Percentiles rank a stretch among this genome's conserved stretches.
These are phyloP conservation scores for Trichoderma breve DNA, from an alignment of 2,329 filamentous ascomycete species.

Conservation along the genomic window DNA sequence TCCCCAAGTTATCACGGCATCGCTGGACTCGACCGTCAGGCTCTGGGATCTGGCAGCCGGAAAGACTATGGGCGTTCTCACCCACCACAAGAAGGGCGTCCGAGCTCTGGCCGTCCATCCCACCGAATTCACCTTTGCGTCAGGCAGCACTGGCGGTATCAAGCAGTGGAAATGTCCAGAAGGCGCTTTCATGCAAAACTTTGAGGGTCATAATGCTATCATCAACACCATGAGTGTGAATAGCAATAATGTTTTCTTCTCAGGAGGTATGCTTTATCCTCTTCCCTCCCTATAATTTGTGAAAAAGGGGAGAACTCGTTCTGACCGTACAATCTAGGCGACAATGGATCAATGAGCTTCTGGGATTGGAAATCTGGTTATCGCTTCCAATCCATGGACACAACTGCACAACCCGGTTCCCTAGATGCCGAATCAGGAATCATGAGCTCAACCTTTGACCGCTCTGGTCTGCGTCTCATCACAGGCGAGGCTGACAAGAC, in stretches of 20 bases:
- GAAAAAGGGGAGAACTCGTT: not conserved
- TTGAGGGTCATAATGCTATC: slow-evolving; percentile 92
- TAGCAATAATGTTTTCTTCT: slow-evolving; percentile 92
- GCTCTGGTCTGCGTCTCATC: slow-evolving; percentile 83
- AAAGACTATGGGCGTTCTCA: slow-evolving; percentile 93
- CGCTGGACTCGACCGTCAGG: slow-evolving; percentile 84
- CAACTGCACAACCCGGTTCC: slow-evolving; percentile 88
- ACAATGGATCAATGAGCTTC: slow-evolving; percentile 95
- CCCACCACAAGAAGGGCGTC: slow-evolving; percentile 98
- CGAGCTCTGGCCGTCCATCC: slow-evolving; percentile 82
- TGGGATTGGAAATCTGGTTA: slow-evolving; percentile 99
- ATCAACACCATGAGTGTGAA: slow-evolving; percentile 94
- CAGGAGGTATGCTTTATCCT: slow-evolving; percentile 56
- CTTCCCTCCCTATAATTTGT: not conserved
- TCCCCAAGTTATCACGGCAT: slow-evolving; percentile 91
- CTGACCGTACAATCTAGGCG: slow-evolving; percentile 42
- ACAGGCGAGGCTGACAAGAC: slow-evolving; percentile 97
- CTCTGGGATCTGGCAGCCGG: slow-evolving; percentile 95
- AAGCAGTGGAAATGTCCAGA: slow-evolving; percentile 99
- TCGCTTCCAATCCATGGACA: slow-evolving; percentile 85
- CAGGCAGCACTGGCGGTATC: slow-evolving; percentile 85
- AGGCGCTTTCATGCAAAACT: slow-evolving; percentile 98
- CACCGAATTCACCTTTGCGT: slow-evolving; percentile 93
- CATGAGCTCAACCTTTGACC: slow-evolving; percentile 91
- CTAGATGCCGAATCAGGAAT: slow-evolving; percentile 92